phyloP scores from a whole-genome alignment of 2,329 filamentous ascomycete genomes.

The Leptographium flavum region DNA sequence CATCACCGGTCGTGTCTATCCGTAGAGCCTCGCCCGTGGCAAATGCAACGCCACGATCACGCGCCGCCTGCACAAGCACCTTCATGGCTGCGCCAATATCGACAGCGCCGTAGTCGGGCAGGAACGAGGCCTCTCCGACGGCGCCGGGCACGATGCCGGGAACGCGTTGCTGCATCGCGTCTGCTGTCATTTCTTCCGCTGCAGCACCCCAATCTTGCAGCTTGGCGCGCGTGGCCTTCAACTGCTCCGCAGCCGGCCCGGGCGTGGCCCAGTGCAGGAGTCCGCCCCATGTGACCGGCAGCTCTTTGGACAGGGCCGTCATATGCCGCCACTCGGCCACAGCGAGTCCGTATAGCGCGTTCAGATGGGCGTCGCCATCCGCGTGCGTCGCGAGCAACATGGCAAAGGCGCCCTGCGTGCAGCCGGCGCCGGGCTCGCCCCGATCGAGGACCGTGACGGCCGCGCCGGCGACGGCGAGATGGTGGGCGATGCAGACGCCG shows the following conservation, averaged over 20 bases:
- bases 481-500: neutral
- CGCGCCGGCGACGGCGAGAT: neutral
- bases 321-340: neutral
- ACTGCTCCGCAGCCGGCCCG: neutral
- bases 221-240: neutral
- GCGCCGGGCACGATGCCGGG: neutral
- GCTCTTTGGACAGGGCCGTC: neutral
- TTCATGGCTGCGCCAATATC: neutral
- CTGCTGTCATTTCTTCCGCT: neutral
- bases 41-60: no score
- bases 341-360: neutral
- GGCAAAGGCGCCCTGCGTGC: neutral
- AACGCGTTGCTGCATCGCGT: neutral
- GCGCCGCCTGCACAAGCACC: no score
- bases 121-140: neutral
- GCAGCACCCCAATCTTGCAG: neutral
- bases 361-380: neutral
- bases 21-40: neutral
- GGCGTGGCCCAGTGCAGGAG: neutral
- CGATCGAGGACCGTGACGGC: neutral
- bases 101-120: neutral
- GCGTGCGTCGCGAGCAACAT: neutral
- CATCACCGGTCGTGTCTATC: neutral
- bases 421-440: neutral
- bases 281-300: neutral